A percentile compares a stretch with the other conserved stretches of the same genome.
These are phyloP conservation scores for Neurospora sublineolata DNA, from an alignment of 495 filamentous ascomycete species.

Conservation along the genomic window DNA sequence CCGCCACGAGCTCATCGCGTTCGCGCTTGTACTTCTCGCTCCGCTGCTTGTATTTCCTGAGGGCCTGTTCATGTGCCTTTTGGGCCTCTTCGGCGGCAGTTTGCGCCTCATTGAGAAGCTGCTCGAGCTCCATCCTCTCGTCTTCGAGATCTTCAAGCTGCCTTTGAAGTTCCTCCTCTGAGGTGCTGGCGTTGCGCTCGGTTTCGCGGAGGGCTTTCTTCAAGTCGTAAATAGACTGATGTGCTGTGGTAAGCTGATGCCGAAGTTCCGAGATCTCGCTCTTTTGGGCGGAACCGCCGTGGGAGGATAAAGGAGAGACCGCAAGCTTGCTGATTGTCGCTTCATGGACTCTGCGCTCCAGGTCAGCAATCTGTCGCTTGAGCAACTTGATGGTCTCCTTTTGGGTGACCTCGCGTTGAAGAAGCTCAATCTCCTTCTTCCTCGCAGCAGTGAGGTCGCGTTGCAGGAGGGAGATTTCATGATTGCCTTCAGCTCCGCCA, in stretches of 20 bases:
- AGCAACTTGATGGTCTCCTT: constrained; percentile 41
- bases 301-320: constrained; percentile 20
- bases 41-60: constrained; percentile 42
- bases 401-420: constrained; percentile 51
- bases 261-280: constrained; percentile 51
- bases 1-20: constrained; percentile 20
- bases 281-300: constrained; percentile 41
- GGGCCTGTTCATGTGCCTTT: constrained; percentile 64
- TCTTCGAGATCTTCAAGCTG: constrained; percentile 84
- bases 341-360: constrained; percentile 37
- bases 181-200: constrained; percentile 70
- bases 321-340: constrained; percentile 26
- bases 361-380: constrained; percentile 35
- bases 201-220: constrained; percentile 32
- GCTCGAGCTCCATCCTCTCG: constrained; percentile 72
- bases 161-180: constrained; percentile 70
- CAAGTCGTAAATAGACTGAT: constrained; percentile 47
- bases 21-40: constrained; percentile 35
- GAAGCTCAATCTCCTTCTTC: constrained; percentile 48
- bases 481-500: constrained; percentile 30
- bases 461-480: constrained; percentile 47
- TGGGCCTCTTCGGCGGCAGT: constrained; percentile 69
- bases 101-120: constrained; percentile 66
- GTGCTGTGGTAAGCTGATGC: constrained; percentile 50
- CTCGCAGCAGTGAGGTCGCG: constrained; percentile 51